Conservation (phyloP, 1,284 basidiomycete genomes). For the Lignosus rhinocerotis region DNA sequence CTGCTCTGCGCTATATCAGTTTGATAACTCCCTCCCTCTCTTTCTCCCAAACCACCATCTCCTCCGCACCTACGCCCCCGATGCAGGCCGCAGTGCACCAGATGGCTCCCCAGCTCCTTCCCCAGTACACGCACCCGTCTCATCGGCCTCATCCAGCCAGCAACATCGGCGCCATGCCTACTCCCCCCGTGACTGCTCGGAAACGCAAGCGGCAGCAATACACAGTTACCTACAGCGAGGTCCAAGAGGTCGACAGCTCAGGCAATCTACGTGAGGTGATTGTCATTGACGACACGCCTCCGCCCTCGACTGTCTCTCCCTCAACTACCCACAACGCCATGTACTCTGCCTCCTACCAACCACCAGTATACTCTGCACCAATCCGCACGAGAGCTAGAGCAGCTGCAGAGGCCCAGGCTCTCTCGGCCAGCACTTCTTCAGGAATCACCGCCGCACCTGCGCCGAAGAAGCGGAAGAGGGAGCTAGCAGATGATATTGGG, state of each 20-base stretch:
- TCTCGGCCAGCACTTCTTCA: slow-evolving; percentile 66
- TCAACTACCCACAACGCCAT: slow-evolving; percentile 62
- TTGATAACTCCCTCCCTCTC: slow-evolving; percentile 39
- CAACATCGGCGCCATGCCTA: slow-evolving; percentile 44
- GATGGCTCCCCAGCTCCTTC: slow-evolving; percentile 54
- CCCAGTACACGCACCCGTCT: slow-evolving; percentile 52
- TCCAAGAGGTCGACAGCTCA: slow-evolving; percentile 76
- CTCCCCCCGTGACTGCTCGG: slow-evolving; percentile 65
- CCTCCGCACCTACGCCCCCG: slow-evolving; percentile 41
- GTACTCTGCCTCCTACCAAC: slow-evolving; percentile 77
- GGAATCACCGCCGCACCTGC: slow-evolving; percentile 51
- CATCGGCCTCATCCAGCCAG: slow-evolving; percentile 32
- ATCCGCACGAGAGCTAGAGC: slow-evolving; percentile 80
- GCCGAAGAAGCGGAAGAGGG: slow-evolving; percentile 77
- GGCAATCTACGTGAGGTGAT: slow-evolving; percentile 80
- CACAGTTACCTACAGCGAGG: slow-evolving; percentile 80
- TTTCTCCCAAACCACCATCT: slow-evolving; percentile 46
- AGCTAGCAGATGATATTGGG: slow-evolving; percentile 65
- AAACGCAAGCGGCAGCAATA: slow-evolving; percentile 82
- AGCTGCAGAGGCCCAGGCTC: slow-evolving; percentile 75
- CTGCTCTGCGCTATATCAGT: slow-evolving; percentile 35
- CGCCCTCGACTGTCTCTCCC: slow-evolving; percentile 74
- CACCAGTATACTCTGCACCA: slow-evolving; percentile 68
- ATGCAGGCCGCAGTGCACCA: slow-evolving; percentile 73
- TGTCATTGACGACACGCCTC: slow-evolving; percentile 84